Percentiles rank a stretch among this genome's conserved stretches.
phyloP scores from a whole-genome alignment of 768 basidiomycete genomes.

The Mycena vitilis region DNA sequence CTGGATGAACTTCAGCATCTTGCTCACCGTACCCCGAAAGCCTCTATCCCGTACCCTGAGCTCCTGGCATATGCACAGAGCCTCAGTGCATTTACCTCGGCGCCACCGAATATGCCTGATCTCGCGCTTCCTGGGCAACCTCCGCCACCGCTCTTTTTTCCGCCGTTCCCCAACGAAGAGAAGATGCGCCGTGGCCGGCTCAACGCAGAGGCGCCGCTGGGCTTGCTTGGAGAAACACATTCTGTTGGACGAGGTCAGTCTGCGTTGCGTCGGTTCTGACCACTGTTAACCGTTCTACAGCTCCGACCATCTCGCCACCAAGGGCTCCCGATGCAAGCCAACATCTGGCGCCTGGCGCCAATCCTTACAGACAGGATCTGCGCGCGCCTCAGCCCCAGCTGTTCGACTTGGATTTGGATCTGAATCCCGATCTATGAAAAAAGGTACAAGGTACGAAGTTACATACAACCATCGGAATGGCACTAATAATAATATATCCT shows the following conservation, averaged over 20 bases:
- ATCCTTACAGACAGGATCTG: constrained; percentile 79
- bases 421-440: constrained; percentile 79
- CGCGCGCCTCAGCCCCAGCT: constrained; percentile 69
- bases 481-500: neutral
- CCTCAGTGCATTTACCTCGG: constrained; percentile 87
- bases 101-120: constrained; percentile 89
- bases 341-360: constrained; percentile 62
- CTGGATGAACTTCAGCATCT: neutral
- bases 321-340: constrained; percentile 58
- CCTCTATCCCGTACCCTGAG: constrained; percentile 84
- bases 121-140: constrained; percentile 75
- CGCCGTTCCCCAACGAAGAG: constrained; percentile 92
- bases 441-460: neutral
- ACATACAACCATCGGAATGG: neutral
- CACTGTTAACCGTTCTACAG: constrained; percentile 47
- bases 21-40: constrained; percentile 49
- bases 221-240: constrained; percentile 82
- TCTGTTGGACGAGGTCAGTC: constrained; percentile 79
- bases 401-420: constrained; percentile 85
- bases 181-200: constrained; percentile 88
- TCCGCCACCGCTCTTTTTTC: constrained; percentile 85
- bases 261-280: constrained; percentile 13
- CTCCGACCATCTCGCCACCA: constrained; percentile 69
- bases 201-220: constrained; percentile 84
- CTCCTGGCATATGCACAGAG: constrained; percentile 87